Evolutionary conservation across 2,329 filamentous ascomycete species (phyloP), one percentile per base, ranked within the genome.

Genomic region (Geosmithia flava): DNA sequence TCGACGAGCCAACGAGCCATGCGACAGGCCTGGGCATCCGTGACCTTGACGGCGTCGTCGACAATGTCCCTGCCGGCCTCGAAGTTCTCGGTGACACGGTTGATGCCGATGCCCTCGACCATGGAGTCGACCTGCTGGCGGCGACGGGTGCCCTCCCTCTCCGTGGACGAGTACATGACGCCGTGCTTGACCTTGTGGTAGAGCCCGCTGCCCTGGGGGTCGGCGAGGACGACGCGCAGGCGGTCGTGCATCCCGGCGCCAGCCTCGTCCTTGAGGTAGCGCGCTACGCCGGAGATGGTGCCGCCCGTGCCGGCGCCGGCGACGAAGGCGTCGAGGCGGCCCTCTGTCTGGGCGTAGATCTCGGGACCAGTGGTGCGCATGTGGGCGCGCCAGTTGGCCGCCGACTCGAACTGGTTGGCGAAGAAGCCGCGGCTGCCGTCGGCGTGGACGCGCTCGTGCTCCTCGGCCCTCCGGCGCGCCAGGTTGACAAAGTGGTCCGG

Each of bases 1-100:
- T 97, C 90, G 8, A 96, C 91, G 41, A 98, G 69, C 88, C 89
- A 97, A 53, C 87, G 75, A n/a, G 91, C 93, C 93, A 98, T 98
- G 48, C 75, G 76, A 62, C 87, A 81, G 13, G 93, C 93, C 69
- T 98, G 90, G 46, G 81, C 78, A 64, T 98, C 94, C 2, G 80
- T 87, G 15, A 98, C 88, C 50, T 83, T 79, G 39, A 97, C 81
- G 2, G 93, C 91, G 66, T 96, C 89, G 62, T 96, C 88, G 47
- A 98, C 79, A 48, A 96, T 67, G 58, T 91, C 83, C 54, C 87
- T 75, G 0, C 91, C 93, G 27, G 82, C 83, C 61, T 95, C 87
- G 54, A 98, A 93, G 63, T 97, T 98, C 47, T 81, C 78, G 1
- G 93, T 98, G n/a, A 95, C 75, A 2, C 93, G 82, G 62, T 95